phyloP scores from a whole-genome alignment of 306 rosid species.

The Quercus rubra region DNA sequence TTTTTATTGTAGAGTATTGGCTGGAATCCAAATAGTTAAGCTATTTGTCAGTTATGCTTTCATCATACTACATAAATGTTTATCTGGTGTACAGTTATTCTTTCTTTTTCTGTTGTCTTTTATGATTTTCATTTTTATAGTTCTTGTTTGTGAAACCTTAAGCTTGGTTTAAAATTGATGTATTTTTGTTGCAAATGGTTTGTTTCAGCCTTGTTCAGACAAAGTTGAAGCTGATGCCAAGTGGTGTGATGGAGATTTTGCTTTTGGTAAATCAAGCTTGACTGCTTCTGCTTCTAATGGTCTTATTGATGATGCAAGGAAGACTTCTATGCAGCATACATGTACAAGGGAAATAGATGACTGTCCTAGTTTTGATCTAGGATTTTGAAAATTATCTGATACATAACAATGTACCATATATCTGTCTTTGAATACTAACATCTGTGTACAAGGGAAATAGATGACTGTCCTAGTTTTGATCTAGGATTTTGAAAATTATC shows the following conservation, averaged over 20 bases:
- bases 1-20: not conserved
- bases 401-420: not conserved
- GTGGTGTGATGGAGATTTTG: conserved; percentile 22
- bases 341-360: conserved; percentile 24
- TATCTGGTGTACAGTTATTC: not conserved
- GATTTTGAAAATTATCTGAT: conserved; percentile 44
- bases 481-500: conserved; percentile 58
- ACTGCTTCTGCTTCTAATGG: conserved; percentile 22
- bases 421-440: no score
- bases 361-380: conserved; percentile 75
- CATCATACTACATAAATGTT: not conserved
- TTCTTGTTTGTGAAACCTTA: conserved; percentile 10
- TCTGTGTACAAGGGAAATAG: conserved; percentile 22
- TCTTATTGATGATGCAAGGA: conserved; percentile 20
- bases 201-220: conserved; percentile 32
- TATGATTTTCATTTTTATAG: conserved; percentile 15
- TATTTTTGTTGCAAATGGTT: conserved; percentile 11
- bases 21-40: not conserved
- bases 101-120: not conserved
- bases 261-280: conserved; percentile 16
- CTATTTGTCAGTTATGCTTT: not conserved
- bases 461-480: conserved; percentile 64
- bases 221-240: conserved; percentile 31
- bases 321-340: conserved; percentile 30
- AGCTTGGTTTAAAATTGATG: conserved; percentile 11